Conservation (phyloP, 2,329 filamentous ascomycete species). For the Curvularia spicifera region DNA sequence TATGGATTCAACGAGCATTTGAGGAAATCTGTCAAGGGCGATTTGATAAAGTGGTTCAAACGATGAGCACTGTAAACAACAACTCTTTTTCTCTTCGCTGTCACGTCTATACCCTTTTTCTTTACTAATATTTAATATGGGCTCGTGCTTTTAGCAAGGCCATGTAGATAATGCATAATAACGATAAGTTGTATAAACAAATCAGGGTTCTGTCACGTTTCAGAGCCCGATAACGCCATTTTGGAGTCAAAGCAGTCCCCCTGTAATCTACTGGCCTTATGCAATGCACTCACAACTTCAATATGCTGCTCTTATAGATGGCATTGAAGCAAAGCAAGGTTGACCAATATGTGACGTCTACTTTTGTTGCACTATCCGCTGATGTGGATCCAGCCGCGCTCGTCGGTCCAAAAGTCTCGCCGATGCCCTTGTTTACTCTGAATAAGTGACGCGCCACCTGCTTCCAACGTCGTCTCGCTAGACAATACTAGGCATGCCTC, state of each 20-base stretch:
- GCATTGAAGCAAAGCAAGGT: background rate
- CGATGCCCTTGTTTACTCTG: background rate
- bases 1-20: constrained; percentile 32
- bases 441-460: background rate
- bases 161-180: background rate
- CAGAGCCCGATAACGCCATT: too few relatives aligned
- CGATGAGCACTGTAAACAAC: background rate
- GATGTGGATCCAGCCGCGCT: background rate
- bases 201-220: background rate
- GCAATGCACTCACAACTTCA: background rate
- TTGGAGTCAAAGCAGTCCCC: background rate
- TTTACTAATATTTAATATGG: background rate
- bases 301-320: background rate
- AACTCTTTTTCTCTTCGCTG: too few relatives aligned
- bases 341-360: background rate
- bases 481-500: background rate
- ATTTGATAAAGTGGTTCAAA: constrained; percentile 1
- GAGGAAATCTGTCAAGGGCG: background rate
- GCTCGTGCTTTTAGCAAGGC: background rate
- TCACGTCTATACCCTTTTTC: background rate
- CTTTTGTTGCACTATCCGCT: background rate
- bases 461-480: background rate
- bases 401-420: background rate
- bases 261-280: background rate
- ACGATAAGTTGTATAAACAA: background rate